phyloP scores from a whole-genome alignment of 257 asterid species.

The Penstemon barbatus region DNA sequence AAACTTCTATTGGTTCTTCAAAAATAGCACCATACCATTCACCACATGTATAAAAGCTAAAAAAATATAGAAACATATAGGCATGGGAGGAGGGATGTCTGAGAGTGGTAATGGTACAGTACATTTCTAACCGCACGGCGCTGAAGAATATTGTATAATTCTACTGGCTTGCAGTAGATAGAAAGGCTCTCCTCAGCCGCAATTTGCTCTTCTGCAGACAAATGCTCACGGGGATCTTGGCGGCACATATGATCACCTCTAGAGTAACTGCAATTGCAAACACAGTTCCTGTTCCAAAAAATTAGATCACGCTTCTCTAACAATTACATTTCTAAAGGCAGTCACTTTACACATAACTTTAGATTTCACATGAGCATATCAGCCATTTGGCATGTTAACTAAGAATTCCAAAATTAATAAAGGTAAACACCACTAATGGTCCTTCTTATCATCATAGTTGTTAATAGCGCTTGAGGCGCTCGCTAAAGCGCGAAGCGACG shows the following conservation, averaged over 20 bases:
- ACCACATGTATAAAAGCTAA: background rate
- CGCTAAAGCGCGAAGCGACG: too few species aligned
- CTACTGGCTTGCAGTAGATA: slow-evolving; percentile 94
- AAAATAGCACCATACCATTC: slow-evolving; percentile 23
- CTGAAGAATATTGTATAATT: slow-evolving; percentile 86
- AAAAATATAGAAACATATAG: background rate
- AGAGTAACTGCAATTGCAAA: slow-evolving; percentile 86
- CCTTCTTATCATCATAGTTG: too few species aligned
- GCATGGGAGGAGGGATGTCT: slow-evolving; percentile 9
- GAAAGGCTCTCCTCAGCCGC: slow-evolving; percentile 97
- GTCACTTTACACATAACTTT: slow-evolving; percentile 19
- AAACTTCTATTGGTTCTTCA: slow-evolving; percentile 14
- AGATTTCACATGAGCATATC: too few species aligned
- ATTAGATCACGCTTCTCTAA: slow-evolving; percentile 34
- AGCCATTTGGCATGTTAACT: too few species aligned
- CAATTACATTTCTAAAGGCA: slow-evolving; percentile 29
- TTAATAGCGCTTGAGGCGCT: too few species aligned
- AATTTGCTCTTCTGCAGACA: slow-evolving; percentile 88
- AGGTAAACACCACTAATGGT: too few species aligned
- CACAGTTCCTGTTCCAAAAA: slow-evolving; percentile 57
- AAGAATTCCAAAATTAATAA: too few species aligned
- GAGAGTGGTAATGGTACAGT: slow-evolving; percentile 18
- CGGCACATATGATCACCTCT: slow-evolving; percentile 90
- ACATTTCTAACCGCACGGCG: slow-evolving; percentile 87
- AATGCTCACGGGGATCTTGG: slow-evolving; percentile 77